Conservation (phyloP, 2,329 filamentous ascomycete species). For the Penicillium sp. region DNA sequence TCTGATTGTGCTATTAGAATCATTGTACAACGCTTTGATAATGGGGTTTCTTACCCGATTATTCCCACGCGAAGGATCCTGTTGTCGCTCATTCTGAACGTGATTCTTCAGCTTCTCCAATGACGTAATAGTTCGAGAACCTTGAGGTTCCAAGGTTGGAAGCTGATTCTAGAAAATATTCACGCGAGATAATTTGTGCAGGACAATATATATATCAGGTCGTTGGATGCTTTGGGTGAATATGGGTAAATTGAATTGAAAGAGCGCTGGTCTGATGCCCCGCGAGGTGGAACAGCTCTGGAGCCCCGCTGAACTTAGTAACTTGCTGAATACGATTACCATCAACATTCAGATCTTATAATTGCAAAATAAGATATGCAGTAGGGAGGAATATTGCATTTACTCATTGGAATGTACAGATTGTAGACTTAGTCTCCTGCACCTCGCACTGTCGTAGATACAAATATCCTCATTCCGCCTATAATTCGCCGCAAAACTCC, state of each 20-base stretch:
- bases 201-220: neutral
- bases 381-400: neutral
- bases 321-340: neutral
- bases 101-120: neutral
- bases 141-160: neutral
- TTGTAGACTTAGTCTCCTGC: neutral
- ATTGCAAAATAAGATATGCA: neutral
- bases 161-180: neutral
- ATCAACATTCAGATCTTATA: neutral
- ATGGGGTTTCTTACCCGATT: conserved; percentile 1
- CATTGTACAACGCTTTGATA: neutral
- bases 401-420: conserved; percentile 3
- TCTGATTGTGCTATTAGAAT: conserved; percentile 17
- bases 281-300: conserved; percentile 2
- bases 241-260: neutral
- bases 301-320: neutral
- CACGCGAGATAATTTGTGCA: neutral
- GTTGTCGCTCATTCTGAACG: conserved; percentile 2
- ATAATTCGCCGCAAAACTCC: conserved; percentile 1
- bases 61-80: conserved; percentile 7
- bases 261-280: neutral
- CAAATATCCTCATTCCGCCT: neutral
- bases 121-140: neutral
- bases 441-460: conserved; percentile 5
- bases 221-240: neutral